Conservation (phyloP, 108 stramenopile species). For the Phaeodactylum tricornutum region DNA sequence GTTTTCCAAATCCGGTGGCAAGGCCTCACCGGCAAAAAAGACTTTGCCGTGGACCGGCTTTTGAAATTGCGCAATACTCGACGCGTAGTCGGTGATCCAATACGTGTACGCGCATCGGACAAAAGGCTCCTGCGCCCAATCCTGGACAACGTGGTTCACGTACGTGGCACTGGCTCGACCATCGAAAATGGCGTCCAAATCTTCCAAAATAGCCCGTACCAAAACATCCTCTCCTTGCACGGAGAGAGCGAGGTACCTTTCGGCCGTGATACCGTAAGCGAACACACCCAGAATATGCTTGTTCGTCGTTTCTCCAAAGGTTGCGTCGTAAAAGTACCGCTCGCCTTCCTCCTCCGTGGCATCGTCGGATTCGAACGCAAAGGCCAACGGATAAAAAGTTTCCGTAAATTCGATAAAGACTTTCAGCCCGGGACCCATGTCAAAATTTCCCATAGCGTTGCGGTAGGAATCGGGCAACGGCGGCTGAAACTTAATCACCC, state of each 20-base stretch:
- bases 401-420: slow-evolving; percentile 17
- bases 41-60: slow-evolving; percentile 10
- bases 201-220: slow-evolving; percentile 2
- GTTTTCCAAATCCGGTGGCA: neutral
- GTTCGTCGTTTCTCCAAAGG: neutral
- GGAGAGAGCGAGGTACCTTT: neutral
- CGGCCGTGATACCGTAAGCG: neutral
- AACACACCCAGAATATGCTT: slow-evolving; percentile 6
- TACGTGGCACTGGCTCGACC: slow-evolving; percentile 7
- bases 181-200: slow-evolving; percentile 13
- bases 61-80: neutral
- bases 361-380: neutral
- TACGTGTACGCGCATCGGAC: slow-evolving; percentile 7
- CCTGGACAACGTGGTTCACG: slow-evolving; percentile 9
- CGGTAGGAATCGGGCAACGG: neutral
- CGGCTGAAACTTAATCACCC: slow-evolving; percentile 12
- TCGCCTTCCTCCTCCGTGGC: neutral
- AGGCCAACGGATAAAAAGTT: slow-evolving; percentile 12
- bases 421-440: slow-evolving; percentile 7
- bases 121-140: slow-evolving; percentile 21
- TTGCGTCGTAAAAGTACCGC: slow-evolving; percentile 6
- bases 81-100: neutral
- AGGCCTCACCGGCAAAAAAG: slow-evolving; percentile 13
- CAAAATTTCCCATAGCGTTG: slow-evolving; percentile 1
- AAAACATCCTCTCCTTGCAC: slow-evolving; percentile 15